Evolutionary conservation across 179 eudicot genomes (phyloP), one percentile per base, ranked within the genome.

Genomic region (Beta lomatogona): DNA sequence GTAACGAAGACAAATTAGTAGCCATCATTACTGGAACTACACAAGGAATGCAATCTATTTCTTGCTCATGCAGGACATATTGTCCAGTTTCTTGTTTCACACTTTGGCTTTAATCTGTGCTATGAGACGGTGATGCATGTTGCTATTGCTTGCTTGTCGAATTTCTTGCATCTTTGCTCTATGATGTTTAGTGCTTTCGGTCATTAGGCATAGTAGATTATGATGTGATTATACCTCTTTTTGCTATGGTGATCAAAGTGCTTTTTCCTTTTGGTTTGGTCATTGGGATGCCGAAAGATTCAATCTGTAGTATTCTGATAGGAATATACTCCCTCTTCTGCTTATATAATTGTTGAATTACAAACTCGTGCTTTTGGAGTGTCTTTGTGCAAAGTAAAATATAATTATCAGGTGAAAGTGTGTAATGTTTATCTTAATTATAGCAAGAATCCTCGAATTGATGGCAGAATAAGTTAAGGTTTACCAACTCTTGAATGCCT

Each of bases 1-100:
- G 46, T 46, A 50, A 65, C 60, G 16, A 55, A 31, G 25, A 64
- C 65, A 10, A 54, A 6, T 46, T 21, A 25, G 76, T 76, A 25
- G 31, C 25, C 19, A 16, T 16, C 52, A 9, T 22, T 68, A 9
- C 28, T 45, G 5, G 13, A 71, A 71, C 6, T 46, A 15, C 28
- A 19, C 19, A 10, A 45, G 48, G 19, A 44, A 46, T 12, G 14
- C 45, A 15, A 75, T 61, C 21, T 19, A 68, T 68, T 59, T 31
- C 77, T 82, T 73, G 36, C 82, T 68, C 52, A 11, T 72, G 70
- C 63, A 46, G 48, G 22, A 15, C 73, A 4, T 44, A 66, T 21
- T 50, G 48, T 77, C 46, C 36, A n/a, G 31, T 45, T 46, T 45
- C 11, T 77, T 64, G 36, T 76, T 76, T 61, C 21, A 9, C 52